phyloP scores from a whole-genome alignment of 176 grass and related monocot species.

The Hyparrhenia diplandra region DNA sequence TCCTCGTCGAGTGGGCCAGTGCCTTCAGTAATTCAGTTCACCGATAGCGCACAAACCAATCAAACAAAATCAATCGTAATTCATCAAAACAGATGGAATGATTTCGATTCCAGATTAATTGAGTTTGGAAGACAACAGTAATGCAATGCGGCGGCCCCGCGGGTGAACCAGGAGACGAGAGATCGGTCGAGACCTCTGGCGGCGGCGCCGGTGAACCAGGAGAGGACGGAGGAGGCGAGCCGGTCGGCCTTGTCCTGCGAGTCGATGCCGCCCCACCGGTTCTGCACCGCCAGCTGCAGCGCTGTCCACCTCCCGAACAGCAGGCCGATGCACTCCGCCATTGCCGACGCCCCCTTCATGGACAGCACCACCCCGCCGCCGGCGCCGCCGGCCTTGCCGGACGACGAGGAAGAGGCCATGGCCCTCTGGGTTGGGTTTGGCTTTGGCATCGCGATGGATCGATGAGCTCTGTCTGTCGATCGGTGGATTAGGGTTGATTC shows the following conservation, averaged over 20 bases:
- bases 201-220: background rate
- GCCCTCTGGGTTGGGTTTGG: background rate
- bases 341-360: constrained; percentile 6
- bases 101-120: background rate
- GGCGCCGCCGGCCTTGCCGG: constrained; percentile 16
- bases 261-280: background rate
- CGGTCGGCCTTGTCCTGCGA: background rate
- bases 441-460: no score
- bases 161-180: background rate
- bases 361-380: constrained; percentile 18
- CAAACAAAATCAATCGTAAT: background rate
- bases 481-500: no score
- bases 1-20: background rate
- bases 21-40: background rate
- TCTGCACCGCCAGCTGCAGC: background rate
- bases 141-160: background rate
- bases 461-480: no score
- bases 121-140: background rate
- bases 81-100: background rate
- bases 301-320: constrained; percentile 65
- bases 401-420: background rate
- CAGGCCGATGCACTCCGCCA: constrained; percentile 58
- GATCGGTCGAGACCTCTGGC: background rate
- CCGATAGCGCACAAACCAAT: background rate
- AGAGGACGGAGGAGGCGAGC: background rate